These are phyloP conservation scores for Fraxinus paxiana DNA, from an alignment of 305 asterid genomes.

Conservation along the genomic window DNA sequence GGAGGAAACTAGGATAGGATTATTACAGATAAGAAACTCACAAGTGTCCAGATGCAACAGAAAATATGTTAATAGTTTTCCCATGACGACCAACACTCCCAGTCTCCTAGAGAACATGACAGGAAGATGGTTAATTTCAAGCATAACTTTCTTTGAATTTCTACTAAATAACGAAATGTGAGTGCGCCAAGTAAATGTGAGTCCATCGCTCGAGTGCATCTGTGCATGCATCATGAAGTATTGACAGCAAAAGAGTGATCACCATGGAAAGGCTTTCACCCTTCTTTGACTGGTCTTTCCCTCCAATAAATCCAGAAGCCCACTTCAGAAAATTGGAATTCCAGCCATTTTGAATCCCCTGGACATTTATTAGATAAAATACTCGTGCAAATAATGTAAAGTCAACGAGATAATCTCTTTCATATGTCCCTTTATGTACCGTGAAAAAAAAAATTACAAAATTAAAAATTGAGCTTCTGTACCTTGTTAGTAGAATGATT, in stretches of 20 bases:
- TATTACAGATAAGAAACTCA: conserved; percentile 39
- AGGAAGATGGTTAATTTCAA: conserved; percentile 21
- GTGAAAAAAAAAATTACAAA: not conserved
- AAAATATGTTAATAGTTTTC: conserved; percentile 78
- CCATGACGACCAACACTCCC: conserved; percentile 67
- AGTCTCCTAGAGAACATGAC: conserved; percentile 47
- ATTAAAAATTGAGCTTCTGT: conserved; percentile 22
- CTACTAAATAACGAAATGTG: conserved; percentile 1
- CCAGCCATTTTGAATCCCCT: conserved; percentile 74
- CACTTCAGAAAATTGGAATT: conserved; percentile 89
- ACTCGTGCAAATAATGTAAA: conserved; percentile 11
- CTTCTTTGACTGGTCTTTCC: conserved; percentile 66
- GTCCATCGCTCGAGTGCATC: conserved; percentile 7
- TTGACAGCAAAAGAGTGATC: conserved; percentile 22
- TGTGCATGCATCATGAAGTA: not conserved
- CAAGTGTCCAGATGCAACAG: conserved; percentile 98
- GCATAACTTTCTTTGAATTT: not conserved
- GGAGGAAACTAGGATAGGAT: conserved; percentile 15
- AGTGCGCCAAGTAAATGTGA: conserved; percentile 10
- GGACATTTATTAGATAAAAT: conserved; percentile 25
- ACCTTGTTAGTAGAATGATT: conserved; percentile 39
- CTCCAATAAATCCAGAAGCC: conserved; percentile 94
- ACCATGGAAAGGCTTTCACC: conserved; percentile 59
- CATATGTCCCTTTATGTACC: conserved; percentile 1
- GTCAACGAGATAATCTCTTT: conserved; percentile 6